These are phyloP conservation scores for Trametes gibbosa DNA, from an alignment of 768 basidiomycete species.

Conservation along the genomic window DNA sequence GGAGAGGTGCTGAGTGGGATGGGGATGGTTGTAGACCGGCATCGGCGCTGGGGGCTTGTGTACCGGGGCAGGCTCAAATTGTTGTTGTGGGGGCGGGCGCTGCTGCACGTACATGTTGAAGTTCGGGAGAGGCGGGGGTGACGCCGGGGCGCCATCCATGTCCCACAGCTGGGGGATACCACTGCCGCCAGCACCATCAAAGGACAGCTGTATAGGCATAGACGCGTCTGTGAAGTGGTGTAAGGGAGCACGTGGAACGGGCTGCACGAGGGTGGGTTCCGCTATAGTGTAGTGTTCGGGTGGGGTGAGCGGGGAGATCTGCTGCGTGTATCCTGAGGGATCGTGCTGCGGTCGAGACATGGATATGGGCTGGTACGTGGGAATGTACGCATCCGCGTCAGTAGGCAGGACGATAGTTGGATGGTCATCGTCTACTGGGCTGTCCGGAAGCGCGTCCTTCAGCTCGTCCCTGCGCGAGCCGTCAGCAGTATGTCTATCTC, in stretches of 20 bases:
- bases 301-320: conserved; percentile 6
- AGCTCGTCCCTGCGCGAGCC: conserved; percentile 13
- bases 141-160: conserved; percentile 19
- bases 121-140: conserved; percentile 12
- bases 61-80: neutral
- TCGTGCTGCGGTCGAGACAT: neutral
- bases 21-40: neutral
- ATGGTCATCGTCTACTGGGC: conserved; percentile 1
- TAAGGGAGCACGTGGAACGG: neutral
- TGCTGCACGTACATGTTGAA: conserved; percentile 10
- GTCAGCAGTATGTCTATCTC: neutral
- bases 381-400: neutral
- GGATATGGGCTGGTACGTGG: neutral
- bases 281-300: conserved; percentile 3
- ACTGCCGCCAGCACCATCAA: conserved; percentile 4
- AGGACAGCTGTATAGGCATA: conserved; percentile 1
- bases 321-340: neutral
- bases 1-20: neutral
- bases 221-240: neutral
- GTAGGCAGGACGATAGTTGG: neutral
- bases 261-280: neutral
- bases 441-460: conserved; percentile 18
- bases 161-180: conserved; percentile 16
- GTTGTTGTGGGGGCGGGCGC: conserved; percentile 1
- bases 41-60: conserved; percentile 4